Conservation (phyloP, 352 stramenopile genomes). For the Pythium folliculosum region DNA sequence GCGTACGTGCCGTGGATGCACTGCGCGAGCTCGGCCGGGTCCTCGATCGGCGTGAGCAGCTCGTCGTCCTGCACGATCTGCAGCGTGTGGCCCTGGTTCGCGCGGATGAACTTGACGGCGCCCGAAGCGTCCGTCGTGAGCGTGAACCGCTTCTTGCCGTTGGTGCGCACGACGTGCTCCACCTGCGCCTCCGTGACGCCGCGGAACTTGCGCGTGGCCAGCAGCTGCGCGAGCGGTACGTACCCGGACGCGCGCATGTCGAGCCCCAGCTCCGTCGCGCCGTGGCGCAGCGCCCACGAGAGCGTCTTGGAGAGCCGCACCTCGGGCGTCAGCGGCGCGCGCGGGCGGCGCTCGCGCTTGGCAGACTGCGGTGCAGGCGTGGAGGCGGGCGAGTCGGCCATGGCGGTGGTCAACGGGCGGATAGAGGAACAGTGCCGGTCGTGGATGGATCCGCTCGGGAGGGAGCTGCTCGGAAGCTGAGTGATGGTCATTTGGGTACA, state of each 20-base stretch:
- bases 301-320: slow-evolving; percentile 80
- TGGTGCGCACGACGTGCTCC: slow-evolving; percentile 62
- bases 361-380: not conserved
- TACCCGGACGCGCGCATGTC: slow-evolving; percentile 73
- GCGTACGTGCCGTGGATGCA: slow-evolving; percentile 85
- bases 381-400: not conserved
- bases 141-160: slow-evolving; percentile 77
- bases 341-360: slow-evolving; percentile 5
- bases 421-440: not conserved
- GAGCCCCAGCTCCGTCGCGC: slow-evolving; percentile 63
- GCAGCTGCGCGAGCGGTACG: slow-evolving; percentile 52
- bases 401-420: not conserved
- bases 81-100: slow-evolving; percentile 82
- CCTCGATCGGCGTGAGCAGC: slow-evolving; percentile 67
- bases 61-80: slow-evolving; percentile 65
- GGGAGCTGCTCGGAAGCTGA: slow-evolving; percentile 3
- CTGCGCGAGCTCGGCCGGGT: slow-evolving; percentile 36
- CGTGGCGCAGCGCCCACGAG: slow-evolving; percentile 76
- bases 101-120: slow-evolving; percentile 59
- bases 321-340: slow-evolving; percentile 33
- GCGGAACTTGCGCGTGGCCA: slow-evolving; percentile 56
- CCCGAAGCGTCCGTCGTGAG: slow-evolving; percentile 56
- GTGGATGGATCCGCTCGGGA: no score
- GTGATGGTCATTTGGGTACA: slow-evolving; percentile 8
- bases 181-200: slow-evolving; percentile 56